These are phyloP conservation scores for Talaromyces sp. DNA, from an alignment of 2,329 filamentous ascomycete species.

Conservation along the genomic window DNA sequence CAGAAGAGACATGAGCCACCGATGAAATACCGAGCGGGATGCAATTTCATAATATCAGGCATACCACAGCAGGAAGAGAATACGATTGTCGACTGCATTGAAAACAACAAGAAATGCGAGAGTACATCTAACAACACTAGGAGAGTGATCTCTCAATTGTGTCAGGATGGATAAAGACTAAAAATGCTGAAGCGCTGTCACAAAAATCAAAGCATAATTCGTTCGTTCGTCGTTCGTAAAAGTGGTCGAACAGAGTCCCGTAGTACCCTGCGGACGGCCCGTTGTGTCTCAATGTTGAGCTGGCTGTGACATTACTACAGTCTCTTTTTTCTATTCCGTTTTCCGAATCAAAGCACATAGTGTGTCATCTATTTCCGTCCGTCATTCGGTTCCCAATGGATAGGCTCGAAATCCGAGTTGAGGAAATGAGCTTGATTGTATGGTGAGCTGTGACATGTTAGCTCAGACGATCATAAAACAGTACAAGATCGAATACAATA, in stretches of 20 bases:
- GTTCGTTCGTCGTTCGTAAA: slow-evolving; percentile 1
- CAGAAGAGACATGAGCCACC: not conserved
- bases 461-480: not conserved
- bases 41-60: slow-evolving; percentile 5
- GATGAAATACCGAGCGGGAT: slow-evolving; percentile 1
- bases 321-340: not conserved
- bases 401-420: slow-evolving; percentile 46
- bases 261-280: not conserved
- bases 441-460: slow-evolving; percentile 34
- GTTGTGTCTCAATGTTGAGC: not conserved
- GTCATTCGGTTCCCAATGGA: slow-evolving; percentile 44
- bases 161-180: not conserved
- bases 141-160: not conserved
- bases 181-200: slow-evolving; percentile 16
- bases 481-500: not conserved
- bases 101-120: not conserved
- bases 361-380: slow-evolving; percentile 27
- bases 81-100: not conserved
- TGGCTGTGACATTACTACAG: not conserved
- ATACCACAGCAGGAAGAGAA: not conserved
- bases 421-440: slow-evolving; percentile 48
- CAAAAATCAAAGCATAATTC: slow-evolving; percentile 6
- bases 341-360: not conserved
- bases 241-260: not conserved
- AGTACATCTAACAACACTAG: not conserved